phyloP scores from a whole-genome alignment of 2,329 filamentous ascomycete species.

The Dothiorella sarmentorum region DNA sequence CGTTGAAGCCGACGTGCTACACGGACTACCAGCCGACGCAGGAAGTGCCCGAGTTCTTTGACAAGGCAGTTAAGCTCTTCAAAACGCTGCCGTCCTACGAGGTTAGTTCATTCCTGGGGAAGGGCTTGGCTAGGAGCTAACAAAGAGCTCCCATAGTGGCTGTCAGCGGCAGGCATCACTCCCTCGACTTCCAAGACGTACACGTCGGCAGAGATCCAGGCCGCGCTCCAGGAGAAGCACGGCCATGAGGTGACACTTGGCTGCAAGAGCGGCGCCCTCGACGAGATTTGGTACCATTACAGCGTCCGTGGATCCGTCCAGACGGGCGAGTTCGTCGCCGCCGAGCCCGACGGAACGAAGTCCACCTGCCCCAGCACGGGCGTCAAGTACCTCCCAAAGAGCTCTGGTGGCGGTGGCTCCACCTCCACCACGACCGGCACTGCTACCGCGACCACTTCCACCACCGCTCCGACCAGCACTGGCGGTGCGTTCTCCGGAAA shows the following conservation, averaged over 20 bases:
- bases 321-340: slow-evolving; percentile 58
- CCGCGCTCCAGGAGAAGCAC: slow-evolving; percentile 51
- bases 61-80: slow-evolving; percentile 63
- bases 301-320: slow-evolving; percentile 59
- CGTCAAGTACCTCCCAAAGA: slow-evolving; percentile 65
- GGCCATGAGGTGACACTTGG: slow-evolving; percentile 59
- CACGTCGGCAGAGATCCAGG: slow-evolving; percentile 56
- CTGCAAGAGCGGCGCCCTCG: slow-evolving; percentile 47
- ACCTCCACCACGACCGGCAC: slow-evolving; percentile 33
- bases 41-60: slow-evolving; percentile 68
- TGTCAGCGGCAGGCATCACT: slow-evolving; percentile 59
- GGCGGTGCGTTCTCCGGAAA: slow-evolving; percentile 49
- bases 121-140: neutral
- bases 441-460: slow-evolving; percentile 25
- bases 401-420: slow-evolving; percentile 26
- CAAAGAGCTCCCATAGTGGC: slow-evolving; percentile 39
- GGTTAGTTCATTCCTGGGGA: slow-evolving; percentile 35
- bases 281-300: slow-evolving; percentile 62
- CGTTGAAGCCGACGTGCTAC: slow-evolving; percentile 64
- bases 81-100: slow-evolving; percentile 63
- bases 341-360: slow-evolving; percentile 55
- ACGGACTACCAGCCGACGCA: slow-evolving; percentile 53
- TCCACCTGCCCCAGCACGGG: slow-evolving; percentile 61
- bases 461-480: slow-evolving; percentile 27
- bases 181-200: slow-evolving; percentile 58